phyloP scores from a whole-genome alignment of 176 grass and related monocot genomes.

The Puccinellia tenuiflora region DNA sequence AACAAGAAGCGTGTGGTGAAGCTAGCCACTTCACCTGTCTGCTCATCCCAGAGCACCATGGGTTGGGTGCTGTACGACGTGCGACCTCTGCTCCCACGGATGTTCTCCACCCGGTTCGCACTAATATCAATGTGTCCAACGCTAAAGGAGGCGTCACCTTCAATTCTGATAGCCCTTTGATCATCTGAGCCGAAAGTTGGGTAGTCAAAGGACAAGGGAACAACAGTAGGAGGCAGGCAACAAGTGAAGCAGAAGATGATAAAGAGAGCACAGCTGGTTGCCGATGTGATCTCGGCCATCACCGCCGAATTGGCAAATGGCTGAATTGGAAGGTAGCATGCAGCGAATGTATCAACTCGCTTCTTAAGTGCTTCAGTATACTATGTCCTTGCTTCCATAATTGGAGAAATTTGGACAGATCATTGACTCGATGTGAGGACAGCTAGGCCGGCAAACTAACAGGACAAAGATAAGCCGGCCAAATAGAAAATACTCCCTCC shows the following conservation, averaged over 20 bases:
- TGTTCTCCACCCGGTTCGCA: not conserved
- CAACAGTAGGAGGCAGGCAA: not conserved
- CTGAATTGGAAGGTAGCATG: not conserved
- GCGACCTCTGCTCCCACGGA: not conserved
- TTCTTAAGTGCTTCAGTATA: not conserved
- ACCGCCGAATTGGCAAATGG: not conserved
- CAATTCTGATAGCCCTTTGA: not conserved
- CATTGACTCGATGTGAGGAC: not conserved
- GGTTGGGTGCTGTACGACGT: not conserved
- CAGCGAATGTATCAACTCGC: not conserved
- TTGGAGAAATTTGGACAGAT: not conserved
- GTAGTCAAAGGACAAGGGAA: slow-evolving; percentile 8
- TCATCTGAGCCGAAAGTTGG: not conserved
- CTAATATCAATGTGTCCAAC: not conserved
- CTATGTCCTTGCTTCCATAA: not conserved
- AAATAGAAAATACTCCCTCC: not conserved
- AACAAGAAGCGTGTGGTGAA: slow-evolving; percentile 27
- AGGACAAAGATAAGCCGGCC: not conserved
- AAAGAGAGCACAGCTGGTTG: not conserved
- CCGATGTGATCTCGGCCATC: not conserved
- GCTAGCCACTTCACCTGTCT: slow-evolving; percentile 16
- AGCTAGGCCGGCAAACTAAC: slow-evolving; percentile 1
- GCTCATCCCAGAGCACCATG: slow-evolving; percentile 7
- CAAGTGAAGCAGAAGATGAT: not conserved
- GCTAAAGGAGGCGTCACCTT: not conserved